Evolutionary conservation across 208 protist species (phyloP).

Genomic region (Crithidia fasciculata): DNA sequence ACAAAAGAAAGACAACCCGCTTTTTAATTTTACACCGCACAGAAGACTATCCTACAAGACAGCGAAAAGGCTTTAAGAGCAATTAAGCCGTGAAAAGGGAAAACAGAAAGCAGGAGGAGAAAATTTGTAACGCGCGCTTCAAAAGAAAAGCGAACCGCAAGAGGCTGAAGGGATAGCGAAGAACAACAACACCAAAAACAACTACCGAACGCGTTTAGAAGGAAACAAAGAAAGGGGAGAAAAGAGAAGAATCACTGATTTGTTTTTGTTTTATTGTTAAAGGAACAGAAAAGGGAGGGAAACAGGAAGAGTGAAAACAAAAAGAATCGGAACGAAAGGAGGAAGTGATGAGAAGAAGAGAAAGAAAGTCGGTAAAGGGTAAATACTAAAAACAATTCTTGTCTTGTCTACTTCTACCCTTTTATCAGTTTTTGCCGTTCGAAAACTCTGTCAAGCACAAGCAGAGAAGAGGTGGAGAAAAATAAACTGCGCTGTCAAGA

Average conservation of each 20-base stretch:
- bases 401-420: neutral
- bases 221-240: neutral
- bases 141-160: no score
- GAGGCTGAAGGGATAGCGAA: neutral
- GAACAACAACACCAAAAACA: conserved; percentile 6
- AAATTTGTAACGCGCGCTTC: neutral
- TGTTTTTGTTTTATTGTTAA: neutral
- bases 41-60: no score
- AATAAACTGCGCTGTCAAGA: no score
- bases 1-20: conserved; percentile 6
- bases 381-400: neutral
- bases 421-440: no score
- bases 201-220: neutral
- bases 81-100: neutral
- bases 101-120: conserved; percentile 1
- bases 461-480: no score
- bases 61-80: neutral
- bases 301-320: conserved; percentile 15
- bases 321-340: conserved; percentile 8
- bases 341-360: conserved; percentile 11
- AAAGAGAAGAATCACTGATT: neutral
- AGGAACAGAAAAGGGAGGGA: neutral
- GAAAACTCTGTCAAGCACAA: no score
- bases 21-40: no score
- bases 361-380: conserved; percentile 6